phyloP scores from a whole-genome alignment of 2,329 filamentous ascomycete genomes.

The Aureobasidium lini region DNA sequence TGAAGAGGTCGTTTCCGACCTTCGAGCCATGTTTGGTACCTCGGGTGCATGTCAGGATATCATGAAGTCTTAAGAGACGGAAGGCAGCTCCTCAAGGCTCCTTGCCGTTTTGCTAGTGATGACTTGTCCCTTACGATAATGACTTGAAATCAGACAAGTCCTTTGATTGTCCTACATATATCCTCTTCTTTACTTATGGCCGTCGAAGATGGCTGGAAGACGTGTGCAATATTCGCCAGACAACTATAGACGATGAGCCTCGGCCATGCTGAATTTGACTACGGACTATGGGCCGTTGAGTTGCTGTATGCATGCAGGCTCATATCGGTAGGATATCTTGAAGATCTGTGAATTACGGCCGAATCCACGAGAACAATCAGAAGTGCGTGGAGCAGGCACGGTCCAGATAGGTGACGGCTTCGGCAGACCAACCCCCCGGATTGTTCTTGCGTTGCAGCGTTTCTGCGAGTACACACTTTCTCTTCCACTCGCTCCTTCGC shows the following conservation, averaged over 20 bases:
- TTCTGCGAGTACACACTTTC: not conserved
- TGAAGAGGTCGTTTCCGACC: constrained; percentile 42
- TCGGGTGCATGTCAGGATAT: constrained; percentile 24
- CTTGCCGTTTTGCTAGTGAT: no score
- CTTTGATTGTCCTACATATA: no score
- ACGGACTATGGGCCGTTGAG: not conserved
- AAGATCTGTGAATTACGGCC: not conserved
- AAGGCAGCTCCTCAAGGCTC: no score
- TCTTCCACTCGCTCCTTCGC: not conserved
- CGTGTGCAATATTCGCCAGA: no score
- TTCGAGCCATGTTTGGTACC: constrained; percentile 50
- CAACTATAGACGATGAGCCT: not conserved
- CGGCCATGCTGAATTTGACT: not conserved
- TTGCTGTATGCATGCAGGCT: not conserved
- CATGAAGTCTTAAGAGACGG: not conserved
- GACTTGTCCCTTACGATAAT: no score
- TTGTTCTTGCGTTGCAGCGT: not conserved
- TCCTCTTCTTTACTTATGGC: no score
- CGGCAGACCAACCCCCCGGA: not conserved
- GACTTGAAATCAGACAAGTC: no score
- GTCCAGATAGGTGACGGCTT: not conserved
- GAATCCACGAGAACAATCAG: not conserved
- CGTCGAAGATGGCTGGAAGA: no score
- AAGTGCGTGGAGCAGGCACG: not conserved
- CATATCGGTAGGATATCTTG: not conserved